Evolutionary conservation across 2,329 filamentous ascomycete species (phyloP).

Genomic region (Ophiocordyceps camponoti-rufipedis): DNA sequence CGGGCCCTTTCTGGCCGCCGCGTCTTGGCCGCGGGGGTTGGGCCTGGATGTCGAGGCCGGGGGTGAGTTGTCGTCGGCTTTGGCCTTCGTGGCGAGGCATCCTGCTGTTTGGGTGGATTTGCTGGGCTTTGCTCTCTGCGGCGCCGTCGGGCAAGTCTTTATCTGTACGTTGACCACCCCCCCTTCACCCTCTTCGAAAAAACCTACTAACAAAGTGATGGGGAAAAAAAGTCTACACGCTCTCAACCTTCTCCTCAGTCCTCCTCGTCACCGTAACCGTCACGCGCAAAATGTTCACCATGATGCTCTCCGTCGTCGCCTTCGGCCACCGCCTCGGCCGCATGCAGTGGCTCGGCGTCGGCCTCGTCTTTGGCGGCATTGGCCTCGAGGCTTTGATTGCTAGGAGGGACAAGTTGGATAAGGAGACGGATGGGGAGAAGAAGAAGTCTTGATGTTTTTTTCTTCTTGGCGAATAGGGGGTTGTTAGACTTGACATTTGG

Average conservation of each 20-base stretch:
- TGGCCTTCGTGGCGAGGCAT: conserved; percentile 64
- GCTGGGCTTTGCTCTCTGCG: conserved; percentile 74
- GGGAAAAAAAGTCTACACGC: conserved; percentile 51
- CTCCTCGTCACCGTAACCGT: conserved; percentile 92
- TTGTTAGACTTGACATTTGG: neutral
- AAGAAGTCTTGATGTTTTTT: conserved; percentile 10
- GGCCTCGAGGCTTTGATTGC: conserved; percentile 76
- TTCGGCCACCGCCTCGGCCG: conserved; percentile 73
- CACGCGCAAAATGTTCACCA: conserved; percentile 97
- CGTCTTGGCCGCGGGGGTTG: conserved; percentile 42
- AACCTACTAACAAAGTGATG: too few relatives aligned
- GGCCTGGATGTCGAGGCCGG: conserved; percentile 45
- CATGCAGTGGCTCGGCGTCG: conserved; percentile 93
- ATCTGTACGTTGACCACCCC: conserved; percentile 43
- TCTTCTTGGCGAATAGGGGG: too few relatives aligned
- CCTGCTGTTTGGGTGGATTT: conserved; percentile 76
- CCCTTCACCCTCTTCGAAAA: neutral
- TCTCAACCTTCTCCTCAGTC: conserved; percentile 80
- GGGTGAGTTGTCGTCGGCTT: conserved; percentile 63
- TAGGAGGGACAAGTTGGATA: conserved; percentile 65
- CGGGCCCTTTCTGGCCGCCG: conserved; percentile 54
- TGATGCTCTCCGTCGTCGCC: conserved; percentile 88
- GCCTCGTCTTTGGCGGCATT: conserved; percentile 85
- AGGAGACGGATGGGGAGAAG: conserved; percentile 42
- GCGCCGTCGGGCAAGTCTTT: conserved; percentile 87